phyloP scores from a whole-genome alignment of 2,329 filamentous ascomycete genomes.

The Geosmithia putterillii region DNA sequence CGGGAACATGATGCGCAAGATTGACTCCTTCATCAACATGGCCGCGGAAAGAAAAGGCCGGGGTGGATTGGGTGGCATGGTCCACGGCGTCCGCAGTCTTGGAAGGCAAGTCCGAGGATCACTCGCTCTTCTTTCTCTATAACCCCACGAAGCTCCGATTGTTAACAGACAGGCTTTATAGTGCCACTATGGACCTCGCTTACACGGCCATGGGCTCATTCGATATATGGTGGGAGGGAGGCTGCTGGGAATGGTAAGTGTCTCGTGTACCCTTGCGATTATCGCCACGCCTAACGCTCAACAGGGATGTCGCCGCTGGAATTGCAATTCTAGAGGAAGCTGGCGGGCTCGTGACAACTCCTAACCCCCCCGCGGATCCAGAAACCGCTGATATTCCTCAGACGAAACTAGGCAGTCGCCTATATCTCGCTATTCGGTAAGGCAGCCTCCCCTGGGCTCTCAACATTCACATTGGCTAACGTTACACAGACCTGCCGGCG shows the following conservation, averaged over 20 bases:
- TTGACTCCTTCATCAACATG: conserved; percentile 66
- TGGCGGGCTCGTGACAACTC: conserved; percentile 61
- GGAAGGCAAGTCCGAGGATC: conserved; percentile 29
- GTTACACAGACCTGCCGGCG: conserved; percentile 45
- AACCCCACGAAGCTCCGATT: neutral
- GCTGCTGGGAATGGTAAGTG: conserved; percentile 64
- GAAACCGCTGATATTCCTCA: conserved; percentile 44
- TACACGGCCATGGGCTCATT: conserved; percentile 65
- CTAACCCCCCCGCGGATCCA: conserved; percentile 52
- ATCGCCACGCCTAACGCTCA: neutral
- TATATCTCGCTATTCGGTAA: conserved; percentile 59
- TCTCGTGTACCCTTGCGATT: neutral
- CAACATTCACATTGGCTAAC: conserved; percentile 3
- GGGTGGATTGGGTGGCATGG: conserved; percentile 62
- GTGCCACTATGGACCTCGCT: conserved; percentile 61
- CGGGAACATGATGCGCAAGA: conserved; percentile 58
- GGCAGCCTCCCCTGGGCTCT: conserved; percentile 4
- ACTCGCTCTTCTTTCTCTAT: neutral
- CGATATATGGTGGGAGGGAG: conserved; percentile 76
- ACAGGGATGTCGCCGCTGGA: conserved; percentile 62
- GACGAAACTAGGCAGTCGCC: conserved; percentile 49
- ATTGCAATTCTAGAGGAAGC: conserved; percentile 63
- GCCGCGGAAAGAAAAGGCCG: conserved; percentile 52
- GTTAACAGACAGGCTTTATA: conserved; percentile 12
- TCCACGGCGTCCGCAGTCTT: conserved; percentile 61